Percentiles rank a stretch among this genome's conserved stretches.
phyloP scores from a whole-genome alignment of 176 grass and related monocot genomes.

The Avena atlantica region DNA sequence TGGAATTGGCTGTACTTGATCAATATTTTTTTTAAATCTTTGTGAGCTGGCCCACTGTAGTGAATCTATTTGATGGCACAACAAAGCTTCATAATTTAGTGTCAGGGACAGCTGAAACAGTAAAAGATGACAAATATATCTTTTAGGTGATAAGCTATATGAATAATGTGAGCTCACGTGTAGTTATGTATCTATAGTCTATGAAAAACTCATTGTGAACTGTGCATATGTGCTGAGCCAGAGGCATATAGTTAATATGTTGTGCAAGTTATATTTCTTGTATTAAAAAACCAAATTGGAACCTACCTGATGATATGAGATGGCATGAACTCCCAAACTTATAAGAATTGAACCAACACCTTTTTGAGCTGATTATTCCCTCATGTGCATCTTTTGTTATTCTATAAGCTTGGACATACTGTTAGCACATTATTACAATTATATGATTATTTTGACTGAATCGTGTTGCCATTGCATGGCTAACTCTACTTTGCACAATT shows the following conservation, averaged over 20 bases:
- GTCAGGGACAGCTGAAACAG: conserved; percentile 56
- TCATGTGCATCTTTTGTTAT: too few relatives aligned
- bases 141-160: conserved; percentile 67
- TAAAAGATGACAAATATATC: conserved; percentile 61
- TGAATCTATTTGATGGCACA: conserved; percentile 84
- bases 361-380: too few relatives aligned
- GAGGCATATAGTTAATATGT: too few relatives aligned
- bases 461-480: neutral
- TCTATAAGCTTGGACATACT: neutral
- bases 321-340: neutral
- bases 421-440: neutral
- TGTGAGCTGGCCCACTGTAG: conserved; percentile 80
- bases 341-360: neutral
- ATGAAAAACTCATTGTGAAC: too few relatives aligned
- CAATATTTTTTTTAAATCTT: conserved; percentile 26
- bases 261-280: too few relatives aligned
- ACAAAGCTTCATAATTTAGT: conserved; percentile 75
- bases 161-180: too few relatives aligned
- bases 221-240: too few relatives aligned
- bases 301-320: conserved; percentile 12
- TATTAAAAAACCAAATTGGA: neutral
- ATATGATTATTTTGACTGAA: neutral
- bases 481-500: neutral
- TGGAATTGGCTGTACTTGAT: neutral
- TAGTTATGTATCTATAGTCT: too few relatives aligned